Conservation (phyloP, 805 yeast species). For the Candida verbasci region DNA sequence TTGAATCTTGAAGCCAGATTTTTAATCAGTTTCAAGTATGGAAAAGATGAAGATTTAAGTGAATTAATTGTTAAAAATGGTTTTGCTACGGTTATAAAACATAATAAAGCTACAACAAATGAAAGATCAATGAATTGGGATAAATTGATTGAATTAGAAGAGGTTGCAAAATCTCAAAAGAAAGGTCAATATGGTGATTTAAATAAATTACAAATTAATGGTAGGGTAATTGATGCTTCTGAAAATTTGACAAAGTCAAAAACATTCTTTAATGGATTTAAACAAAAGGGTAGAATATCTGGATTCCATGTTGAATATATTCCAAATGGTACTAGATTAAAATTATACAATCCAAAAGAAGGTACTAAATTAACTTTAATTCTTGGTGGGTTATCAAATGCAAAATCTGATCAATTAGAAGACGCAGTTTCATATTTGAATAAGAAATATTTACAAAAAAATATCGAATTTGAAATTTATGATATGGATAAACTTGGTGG, state of each 20-base stretch:
- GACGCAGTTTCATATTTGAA: slow-evolving; percentile 52
- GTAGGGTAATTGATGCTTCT: slow-evolving; percentile 73
- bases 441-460: slow-evolving; percentile 62
- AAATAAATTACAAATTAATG: slow-evolving; percentile 49
- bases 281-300: slow-evolving; percentile 57
- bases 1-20: slow-evolving; percentile 63
- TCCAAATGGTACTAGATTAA: slow-evolving; percentile 61
- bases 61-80: slow-evolving; percentile 60
- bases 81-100: slow-evolving; percentile 72
- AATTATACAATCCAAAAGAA: slow-evolving; percentile 66
- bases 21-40: slow-evolving; percentile 54
- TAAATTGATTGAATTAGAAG: slow-evolving; percentile 64
- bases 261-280: slow-evolving; percentile 66
- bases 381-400: slow-evolving; percentile 64
- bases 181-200: slow-evolving; percentile 56
- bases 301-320: slow-evolving; percentile 70
- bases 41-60: slow-evolving; percentile 53
- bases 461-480: slow-evolving; percentile 63
- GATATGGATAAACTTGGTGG: slow-evolving; percentile 76
- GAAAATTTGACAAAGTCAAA: slow-evolving; percentile 69
- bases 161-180: slow-evolving; percentile 49
- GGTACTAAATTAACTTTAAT: slow-evolving; percentile 65
- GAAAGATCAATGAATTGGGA: slow-evolving; percentile 79
- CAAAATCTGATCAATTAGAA: slow-evolving; percentile 32
- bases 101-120: slow-evolving; percentile 63